These are phyloP conservation scores for Eragrostis curvula DNA, from an alignment of 176 grass and related monocot species.

Conservation along the genomic window DNA sequence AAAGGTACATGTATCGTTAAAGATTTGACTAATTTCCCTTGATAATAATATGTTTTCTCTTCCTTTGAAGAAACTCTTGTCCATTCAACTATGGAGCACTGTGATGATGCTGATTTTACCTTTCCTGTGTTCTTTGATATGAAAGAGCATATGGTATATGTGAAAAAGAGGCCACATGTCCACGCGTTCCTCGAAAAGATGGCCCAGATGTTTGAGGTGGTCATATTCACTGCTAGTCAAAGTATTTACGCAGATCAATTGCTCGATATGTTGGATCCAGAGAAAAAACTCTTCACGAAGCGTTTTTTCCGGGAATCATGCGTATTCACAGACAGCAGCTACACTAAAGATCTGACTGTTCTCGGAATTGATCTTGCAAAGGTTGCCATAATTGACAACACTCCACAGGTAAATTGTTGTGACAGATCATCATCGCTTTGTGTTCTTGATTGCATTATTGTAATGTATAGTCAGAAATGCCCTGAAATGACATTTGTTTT, in stretches of 20 bases:
- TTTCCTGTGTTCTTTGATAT: slow-evolving; percentile 73
- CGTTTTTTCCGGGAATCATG: slow-evolving; percentile 91
- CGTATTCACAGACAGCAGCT: slow-evolving; percentile 68
- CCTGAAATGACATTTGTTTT: not conserved
- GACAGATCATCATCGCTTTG: not conserved
- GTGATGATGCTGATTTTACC: slow-evolving; percentile 77
- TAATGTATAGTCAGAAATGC: not conserved
- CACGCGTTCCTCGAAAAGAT: slow-evolving; percentile 85
- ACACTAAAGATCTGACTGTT: slow-evolving; percentile 87
- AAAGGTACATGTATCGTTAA: not conserved
- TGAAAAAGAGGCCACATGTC: slow-evolving; percentile 85
- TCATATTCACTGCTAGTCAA: slow-evolving; percentile 95
- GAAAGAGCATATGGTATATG: slow-evolving; percentile 86
- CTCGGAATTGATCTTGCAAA: slow-evolving; percentile 77
- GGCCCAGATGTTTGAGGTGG: slow-evolving; percentile 81
- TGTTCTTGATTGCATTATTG: slow-evolving; percentile 25
- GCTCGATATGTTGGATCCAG: slow-evolving; percentile 87
- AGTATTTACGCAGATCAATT: slow-evolving; percentile 91
- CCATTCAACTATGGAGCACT: slow-evolving; percentile 78
- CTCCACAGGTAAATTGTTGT: slow-evolving; percentile 76
- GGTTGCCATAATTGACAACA: slow-evolving; percentile 94
- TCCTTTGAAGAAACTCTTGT: slow-evolving; percentile 94
- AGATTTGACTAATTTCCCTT: not conserved
- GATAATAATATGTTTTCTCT: slow-evolving; percentile 28
- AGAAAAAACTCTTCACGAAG: slow-evolving; percentile 65